Percentiles rank a stretch among this genome's conserved stretches.
phyloP scores from a whole-genome alignment of 116 monocot genomes.

The Papilionanthe hybrid region DNA sequence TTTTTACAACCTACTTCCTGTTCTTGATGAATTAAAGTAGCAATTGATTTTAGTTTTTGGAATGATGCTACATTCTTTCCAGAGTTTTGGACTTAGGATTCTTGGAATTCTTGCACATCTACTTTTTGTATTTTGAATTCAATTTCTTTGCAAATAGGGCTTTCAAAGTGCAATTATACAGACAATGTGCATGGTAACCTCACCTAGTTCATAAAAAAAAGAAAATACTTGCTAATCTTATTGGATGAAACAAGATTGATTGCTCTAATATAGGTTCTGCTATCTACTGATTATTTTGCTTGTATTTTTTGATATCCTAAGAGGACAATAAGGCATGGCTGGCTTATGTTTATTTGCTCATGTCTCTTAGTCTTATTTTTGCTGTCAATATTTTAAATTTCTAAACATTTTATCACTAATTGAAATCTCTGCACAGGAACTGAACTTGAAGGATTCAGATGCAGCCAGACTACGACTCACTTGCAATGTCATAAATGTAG shows the following conservation, averaged over 20 bases:
- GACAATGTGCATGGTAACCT: neutral
- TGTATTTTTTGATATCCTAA: neutral
- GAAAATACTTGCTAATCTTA: neutral
- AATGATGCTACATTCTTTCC: too few relatives aligned
- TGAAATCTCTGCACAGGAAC: slow-evolving; percentile 32
- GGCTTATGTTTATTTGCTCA: neutral
- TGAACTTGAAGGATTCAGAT: slow-evolving; percentile 70
- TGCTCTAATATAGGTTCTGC: neutral
- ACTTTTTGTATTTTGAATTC: neutral
- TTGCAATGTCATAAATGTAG: slow-evolving; percentile 80
- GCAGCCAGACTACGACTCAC: slow-evolving; percentile 53
- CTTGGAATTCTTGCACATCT: too few relatives aligned
- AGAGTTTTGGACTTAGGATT: too few relatives aligned
- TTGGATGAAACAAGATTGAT: neutral
- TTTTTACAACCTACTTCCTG: neutral
- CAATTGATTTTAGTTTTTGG: neutral
- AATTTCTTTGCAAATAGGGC: neutral
- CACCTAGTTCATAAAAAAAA: neutral
- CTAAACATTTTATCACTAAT: slow-evolving; percentile 1
- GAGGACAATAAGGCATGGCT: neutral
- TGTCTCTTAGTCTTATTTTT: neutral
- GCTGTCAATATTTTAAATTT: neutral
- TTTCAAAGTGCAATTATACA: neutral
- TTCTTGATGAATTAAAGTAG: neutral
- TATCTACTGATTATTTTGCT: neutral